These are phyloP conservation scores for Tylopilus felleus DNA, from an alignment of 768 basidiomycete species.

Conservation along the genomic window DNA sequence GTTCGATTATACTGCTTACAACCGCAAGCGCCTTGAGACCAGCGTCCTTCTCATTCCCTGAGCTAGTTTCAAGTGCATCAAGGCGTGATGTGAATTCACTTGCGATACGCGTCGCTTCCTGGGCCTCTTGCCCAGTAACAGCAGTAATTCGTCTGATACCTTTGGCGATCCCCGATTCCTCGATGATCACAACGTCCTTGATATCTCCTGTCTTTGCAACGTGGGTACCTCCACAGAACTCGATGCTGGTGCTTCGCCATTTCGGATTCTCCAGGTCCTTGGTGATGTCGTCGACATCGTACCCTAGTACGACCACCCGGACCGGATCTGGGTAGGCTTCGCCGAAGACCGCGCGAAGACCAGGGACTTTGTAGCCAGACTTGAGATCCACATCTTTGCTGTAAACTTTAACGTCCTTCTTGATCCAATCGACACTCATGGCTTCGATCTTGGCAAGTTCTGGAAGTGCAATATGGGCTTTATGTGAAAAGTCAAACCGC, in stretches of 20 bases:
- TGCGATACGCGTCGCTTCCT: conserved; percentile 70
- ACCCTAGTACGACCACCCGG: conserved; percentile 89
- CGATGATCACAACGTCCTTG: conserved; percentile 91
- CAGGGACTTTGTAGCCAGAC: conserved; percentile 83
- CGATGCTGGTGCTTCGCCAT: conserved; percentile 89
- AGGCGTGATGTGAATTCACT: conserved; percentile 60
- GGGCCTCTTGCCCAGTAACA: conserved; percentile 92
- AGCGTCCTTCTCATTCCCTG: conserved; percentile 82
- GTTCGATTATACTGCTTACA: conserved; percentile 42
- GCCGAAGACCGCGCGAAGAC: conserved; percentile 93
- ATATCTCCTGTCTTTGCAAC: conserved; percentile 97
- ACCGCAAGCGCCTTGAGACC: conserved; percentile 77
- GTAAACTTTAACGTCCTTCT: conserved; percentile 82
- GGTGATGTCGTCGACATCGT: conserved; percentile 79
- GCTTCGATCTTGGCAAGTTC: conserved; percentile 83
- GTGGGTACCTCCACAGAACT: conserved; percentile 99
- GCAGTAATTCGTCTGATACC: conserved; percentile 94
- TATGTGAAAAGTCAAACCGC: conserved; percentile 98
- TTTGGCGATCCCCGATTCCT: conserved; percentile 97
- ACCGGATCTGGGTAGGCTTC: conserved; percentile 98
- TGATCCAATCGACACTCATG: conserved; percentile 87
- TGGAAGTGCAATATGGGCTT: conserved; percentile 70
- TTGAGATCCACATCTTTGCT: conserved; percentile 81
- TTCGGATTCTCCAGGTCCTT: conserved; percentile 84
- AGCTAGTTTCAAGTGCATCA: conserved; percentile 53